Base-by-base conservation (phyloP, 331 rosid genomes). In the Prunus yedoensis region DNA sequence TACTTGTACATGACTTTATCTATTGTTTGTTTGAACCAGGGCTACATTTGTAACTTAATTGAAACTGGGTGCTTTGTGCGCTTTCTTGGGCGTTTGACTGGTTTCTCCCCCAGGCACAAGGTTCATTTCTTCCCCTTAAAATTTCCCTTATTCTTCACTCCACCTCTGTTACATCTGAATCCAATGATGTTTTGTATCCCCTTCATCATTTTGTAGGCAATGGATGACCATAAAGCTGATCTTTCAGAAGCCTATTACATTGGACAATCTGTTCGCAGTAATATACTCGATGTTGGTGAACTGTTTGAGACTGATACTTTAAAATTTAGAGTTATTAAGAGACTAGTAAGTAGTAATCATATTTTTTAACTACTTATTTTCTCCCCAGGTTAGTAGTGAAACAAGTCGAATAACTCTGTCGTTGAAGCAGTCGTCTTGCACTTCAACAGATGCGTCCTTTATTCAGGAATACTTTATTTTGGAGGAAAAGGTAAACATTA, bases 21-120 rank as follows among this genome's bases (percentile, higher is more conserved):
- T 76, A 67, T 75, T 23, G 25, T 81, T 64, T 74, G 70, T 77
- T 27, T 43, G 71, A 71, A 77, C 63, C 89, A 94, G 99, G 99
- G 99, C 69, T 95, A 89, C 71, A 77, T 95, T 67, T 92, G 93
- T 78, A 95, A 95, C 86, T 17, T 92, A 75, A 95, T 90, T 83
- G 97, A 89, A 81, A 79, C 85, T 47, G 99, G 99, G 60, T 95
- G 97, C 81, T 95, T 95, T 89, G 96, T 95, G 74, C 96, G 97
- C 74, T 95, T 89, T 82, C 94, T 95, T 59, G 99, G 97, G 60
- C 97, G 83, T 16, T 81, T 95, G 83, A 95, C 99, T 20, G 99
- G 96, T 74, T 92, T 95, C 78, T 89, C 90, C 76, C 97, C 97
- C 28, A 82, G 88, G 80, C 90, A 76, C 54, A 90, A 90, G 99